These are phyloP conservation scores for Rhodotorula paludigena DNA, from an alignment of 768 basidiomycete species.

Conservation along the genomic window DNA sequence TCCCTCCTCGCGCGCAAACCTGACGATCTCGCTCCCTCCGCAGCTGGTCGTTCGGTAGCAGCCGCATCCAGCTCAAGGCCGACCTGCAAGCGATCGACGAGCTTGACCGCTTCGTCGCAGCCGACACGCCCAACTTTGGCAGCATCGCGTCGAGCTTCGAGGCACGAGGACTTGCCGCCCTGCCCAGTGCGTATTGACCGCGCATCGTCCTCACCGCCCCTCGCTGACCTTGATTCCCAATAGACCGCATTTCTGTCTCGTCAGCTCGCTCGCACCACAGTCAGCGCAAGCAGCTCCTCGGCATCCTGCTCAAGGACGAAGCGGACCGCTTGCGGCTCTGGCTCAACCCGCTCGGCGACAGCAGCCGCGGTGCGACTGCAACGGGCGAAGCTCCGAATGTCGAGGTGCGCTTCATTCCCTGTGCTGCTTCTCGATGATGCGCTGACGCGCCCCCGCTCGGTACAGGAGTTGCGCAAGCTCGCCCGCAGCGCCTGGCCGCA, in stretches of 20 bases:
- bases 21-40: neutral
- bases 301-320: conserved; percentile 83
- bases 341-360: conserved; percentile 78
- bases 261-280: conserved; percentile 62
- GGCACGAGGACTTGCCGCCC: conserved; percentile 38
- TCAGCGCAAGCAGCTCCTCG: conserved; percentile 67
- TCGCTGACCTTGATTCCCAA: neutral
- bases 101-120: conserved; percentile 52
- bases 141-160: conserved; percentile 50
- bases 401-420: conserved; percentile 24
- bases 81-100: conserved; percentile 83
- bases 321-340: conserved; percentile 79
- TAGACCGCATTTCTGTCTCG: conserved; percentile 45
- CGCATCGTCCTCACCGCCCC: neutral
- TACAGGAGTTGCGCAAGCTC: conserved; percentile 62
- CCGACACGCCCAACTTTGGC: conserved; percentile 2
- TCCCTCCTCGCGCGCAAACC: too few species aligned
- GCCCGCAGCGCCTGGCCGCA: conserved; percentile 74
- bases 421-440: too few species aligned
- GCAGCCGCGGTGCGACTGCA: conserved; percentile 60
- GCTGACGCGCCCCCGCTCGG: conserved; percentile 41
- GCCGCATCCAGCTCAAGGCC: conserved; percentile 79
- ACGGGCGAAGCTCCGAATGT: neutral
- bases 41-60: conserved; percentile 96
- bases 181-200: conserved; percentile 47